Percentiles rank a stretch among this genome's conserved stretches.
Conservation (phyloP, 2,329 filamentous ascomycete genomes). For the Nemania sp. region DNA sequence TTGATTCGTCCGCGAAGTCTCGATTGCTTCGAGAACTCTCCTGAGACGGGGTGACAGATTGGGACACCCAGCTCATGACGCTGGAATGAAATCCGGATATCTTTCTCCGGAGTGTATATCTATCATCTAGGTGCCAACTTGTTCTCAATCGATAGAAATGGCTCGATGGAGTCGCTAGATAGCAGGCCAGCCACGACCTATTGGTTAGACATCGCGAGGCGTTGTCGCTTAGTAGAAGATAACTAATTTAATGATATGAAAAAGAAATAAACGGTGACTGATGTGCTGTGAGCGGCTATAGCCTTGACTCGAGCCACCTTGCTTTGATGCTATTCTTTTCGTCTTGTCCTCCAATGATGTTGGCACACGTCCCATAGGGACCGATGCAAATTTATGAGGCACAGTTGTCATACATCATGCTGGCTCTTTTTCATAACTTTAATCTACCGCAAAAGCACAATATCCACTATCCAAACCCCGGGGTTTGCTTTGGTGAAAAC, state of each 20-base stretch:
- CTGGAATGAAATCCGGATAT: not conserved
- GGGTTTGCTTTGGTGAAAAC: not conserved
- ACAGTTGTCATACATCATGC: not conserved
- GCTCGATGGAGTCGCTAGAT: too few relatives aligned
- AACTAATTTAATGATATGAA: not conserved
- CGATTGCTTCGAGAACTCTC: not conserved
- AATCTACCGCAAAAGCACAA: too few relatives aligned
- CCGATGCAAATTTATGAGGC: too few relatives aligned
- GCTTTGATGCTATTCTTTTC: not conserved
- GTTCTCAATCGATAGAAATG: too few relatives aligned
- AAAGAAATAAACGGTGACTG: not conserved
- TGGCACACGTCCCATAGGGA: not conserved
- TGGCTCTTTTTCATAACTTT: not conserved
- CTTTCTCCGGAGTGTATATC: not conserved
- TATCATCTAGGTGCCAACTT: too few relatives aligned
- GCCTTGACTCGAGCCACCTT: not conserved
- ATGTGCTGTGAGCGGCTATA: not conserved
- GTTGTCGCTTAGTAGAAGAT: not conserved
- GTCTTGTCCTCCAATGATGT: constrained; percentile 1
- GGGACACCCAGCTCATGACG: not conserved
- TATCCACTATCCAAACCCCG: too few relatives aligned
- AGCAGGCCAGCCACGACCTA: too few relatives aligned
- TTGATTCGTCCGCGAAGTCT: not conserved
- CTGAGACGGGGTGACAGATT: not conserved
- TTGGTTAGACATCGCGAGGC: not conserved